These are phyloP conservation scores for Xylaria sp. DNA, from an alignment of 2,329 filamentous ascomycete species.

Conservation along the genomic window DNA sequence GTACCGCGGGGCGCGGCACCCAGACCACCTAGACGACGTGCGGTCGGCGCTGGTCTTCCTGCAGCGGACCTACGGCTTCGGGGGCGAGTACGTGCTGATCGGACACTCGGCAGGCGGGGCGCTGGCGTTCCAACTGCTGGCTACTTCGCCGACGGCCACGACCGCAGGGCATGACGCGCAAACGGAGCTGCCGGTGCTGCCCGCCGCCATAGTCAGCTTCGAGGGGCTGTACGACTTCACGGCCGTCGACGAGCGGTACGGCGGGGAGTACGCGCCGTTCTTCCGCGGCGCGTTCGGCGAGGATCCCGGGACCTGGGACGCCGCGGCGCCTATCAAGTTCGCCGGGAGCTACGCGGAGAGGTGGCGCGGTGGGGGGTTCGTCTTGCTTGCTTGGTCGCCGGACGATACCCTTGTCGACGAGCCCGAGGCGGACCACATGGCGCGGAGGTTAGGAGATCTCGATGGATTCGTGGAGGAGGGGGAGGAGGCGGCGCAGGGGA, in stretches of 20 bases:
- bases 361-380: slow-evolving; percentile 49
- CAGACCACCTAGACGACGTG: slow-evolving; percentile 70
- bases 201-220: slow-evolving; percentile 67
- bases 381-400: slow-evolving; percentile 57
- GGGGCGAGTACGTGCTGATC: slow-evolving; percentile 61
- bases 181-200: slow-evolving; percentile 49
- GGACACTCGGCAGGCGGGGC: slow-evolving; percentile 74
- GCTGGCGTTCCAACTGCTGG: slow-evolving; percentile 69
- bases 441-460: slow-evolving; percentile 54
- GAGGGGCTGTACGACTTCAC: slow-evolving; percentile 75
- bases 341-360: slow-evolving; percentile 54
- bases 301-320: slow-evolving; percentile 60
- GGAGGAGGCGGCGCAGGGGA: neutral
- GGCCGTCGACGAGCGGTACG: slow-evolving; percentile 60
- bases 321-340: slow-evolving; percentile 63
- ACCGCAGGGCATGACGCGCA: slow-evolving; percentile 28
- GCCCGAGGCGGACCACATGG: slow-evolving; percentile 69
- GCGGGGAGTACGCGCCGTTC: slow-evolving; percentile 65
- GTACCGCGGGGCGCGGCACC: slow-evolving; percentile 62
- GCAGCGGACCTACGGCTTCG: slow-evolving; percentile 56
- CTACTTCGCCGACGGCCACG: slow-evolving; percentile 46
- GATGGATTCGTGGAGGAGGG: slow-evolving; percentile 45
- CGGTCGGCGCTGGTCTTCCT: slow-evolving; percentile 62
- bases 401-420: slow-evolving; percentile 64
- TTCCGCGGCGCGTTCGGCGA: slow-evolving; percentile 70